These are phyloP conservation scores for Coemansia sp. DNA, from an alignment of 192 early-diverging fungal species.

Conservation along the genomic window DNA sequence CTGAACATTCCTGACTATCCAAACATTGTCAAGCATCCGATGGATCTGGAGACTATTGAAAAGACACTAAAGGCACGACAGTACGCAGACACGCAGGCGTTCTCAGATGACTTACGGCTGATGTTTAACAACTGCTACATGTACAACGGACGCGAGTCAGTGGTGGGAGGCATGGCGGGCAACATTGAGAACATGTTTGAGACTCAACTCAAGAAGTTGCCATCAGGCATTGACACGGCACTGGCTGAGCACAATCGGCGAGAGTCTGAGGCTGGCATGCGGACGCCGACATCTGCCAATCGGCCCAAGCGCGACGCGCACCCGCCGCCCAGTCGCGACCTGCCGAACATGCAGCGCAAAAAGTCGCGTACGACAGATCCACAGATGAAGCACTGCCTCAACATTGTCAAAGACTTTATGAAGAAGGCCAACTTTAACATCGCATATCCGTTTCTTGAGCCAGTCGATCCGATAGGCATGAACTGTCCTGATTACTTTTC, in stretches of 20 bases:
- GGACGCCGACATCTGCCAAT: conserved; percentile 52
- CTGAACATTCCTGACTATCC: conserved; percentile 81
- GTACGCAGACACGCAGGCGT: conserved; percentile 66
- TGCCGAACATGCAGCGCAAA: conserved; percentile 44
- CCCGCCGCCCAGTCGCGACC: conserved; percentile 59
- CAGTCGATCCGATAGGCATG: conserved; percentile 83
- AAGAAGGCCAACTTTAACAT: conserved; percentile 69
- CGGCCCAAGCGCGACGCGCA: conserved; percentile 65
- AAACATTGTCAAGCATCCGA: conserved; percentile 70
- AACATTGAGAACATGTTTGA: conserved; percentile 73
- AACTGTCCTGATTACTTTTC: conserved; percentile 84
- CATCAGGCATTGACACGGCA: conserved; percentile 56
- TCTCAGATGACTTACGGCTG: conserved; percentile 67
- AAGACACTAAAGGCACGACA: conserved; percentile 61
- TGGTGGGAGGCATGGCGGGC: conserved; percentile 65
- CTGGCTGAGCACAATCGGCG: conserved; percentile 46
- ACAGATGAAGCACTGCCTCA: conserved; percentile 65
- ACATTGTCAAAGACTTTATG: conserved; percentile 63
- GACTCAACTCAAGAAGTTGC: conserved; percentile 69
- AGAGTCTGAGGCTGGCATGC: conserved; percentile 27
- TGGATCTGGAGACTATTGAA: conserved; percentile 78
- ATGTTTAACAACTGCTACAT: conserved; percentile 79
- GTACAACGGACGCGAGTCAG: conserved; percentile 76
- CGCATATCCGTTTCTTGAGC: conserved; percentile 72
- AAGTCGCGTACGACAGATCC: conserved; percentile 55